Evolutionary conservation across 768 basidiomycete genomes (phyloP), one percentile per base, ranked within the genome.

Genomic region (Gelatoporia subvermispora): DNA sequence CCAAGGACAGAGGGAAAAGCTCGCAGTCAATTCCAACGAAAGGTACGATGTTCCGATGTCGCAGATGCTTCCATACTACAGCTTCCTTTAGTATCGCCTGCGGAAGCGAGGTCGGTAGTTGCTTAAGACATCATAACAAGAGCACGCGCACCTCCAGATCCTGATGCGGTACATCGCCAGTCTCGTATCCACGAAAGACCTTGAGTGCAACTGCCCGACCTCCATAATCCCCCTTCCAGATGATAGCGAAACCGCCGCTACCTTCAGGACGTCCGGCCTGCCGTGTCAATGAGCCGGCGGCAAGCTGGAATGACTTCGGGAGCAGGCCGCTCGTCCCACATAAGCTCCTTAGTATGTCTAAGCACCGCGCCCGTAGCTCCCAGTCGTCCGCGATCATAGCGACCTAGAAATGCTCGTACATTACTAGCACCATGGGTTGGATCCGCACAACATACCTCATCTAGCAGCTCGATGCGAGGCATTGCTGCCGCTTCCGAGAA

Each of bases 211-310:
- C 50, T 2, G 17, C 34, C 17, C 18, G 13, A 7, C 23, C 41
- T 15, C 16, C 23, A 25, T 47, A 42, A 4, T 40, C 23, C 1
- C 45, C 45, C 4, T 35, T 34, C 49, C 49, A 47, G 8, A 51
- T 35, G 22, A 47, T 45, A 5, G 50, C 45, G 23, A 47, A 51
- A n/a, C 50, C 50, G 16, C 50, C 50, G 4, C 11, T 22, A 10
- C 39, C 45, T 16, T 23, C 44, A n/a, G 45, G 35, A 15, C 15
- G 38, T 16, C 42, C 37, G 8, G 21, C 22, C 11, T 11, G 34
- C 41, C 28, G 22, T 4, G 4, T 7, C 28, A 31, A n/a, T 38
- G 13, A 17, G 20, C 18, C 24, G 17, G 9, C 13, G n/a, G 22
- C 9, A 8, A 20, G 28, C 13, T 31, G 28, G 13, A 31, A 31